Base-by-base conservation (phyloP, 345 rosid species). In the Zanthoxylum bungeanum region DNA sequence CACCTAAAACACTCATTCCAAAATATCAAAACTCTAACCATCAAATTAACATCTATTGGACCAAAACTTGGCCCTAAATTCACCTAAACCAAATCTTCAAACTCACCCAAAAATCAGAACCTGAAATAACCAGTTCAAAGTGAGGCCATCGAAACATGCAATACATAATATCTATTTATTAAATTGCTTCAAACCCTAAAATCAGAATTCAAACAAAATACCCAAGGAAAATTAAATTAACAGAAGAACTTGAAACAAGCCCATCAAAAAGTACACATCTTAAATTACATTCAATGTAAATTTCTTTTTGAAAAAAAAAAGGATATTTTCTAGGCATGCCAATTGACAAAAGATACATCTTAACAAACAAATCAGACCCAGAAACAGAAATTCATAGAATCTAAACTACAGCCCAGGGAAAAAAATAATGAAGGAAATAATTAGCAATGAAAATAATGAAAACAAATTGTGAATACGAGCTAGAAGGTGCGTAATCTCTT, bases 71-170 rank as follows among this genome's bases (percentile, higher is more conserved):
- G 66, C 34, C 56, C 2, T 44, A 37, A n/a, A 16, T 16, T n/a
- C 47, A 46, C 62, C 53, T 25, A 14, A 75, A 75, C 42, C 58
- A 24, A 50, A 40, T 34, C 60, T 66, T 33, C 59, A 70, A 55
- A 52, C 61, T 33, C 60, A 24, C 49, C 34, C 3, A 52, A 58
- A n/a, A 46, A 60, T 31, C 25, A 49, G 66, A 22, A 31, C 66
- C 57, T 70, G 44, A 47, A 51, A 70, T 46, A 22, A 59, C 46
- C 44, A 47, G 9, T 14, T 33, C 56, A 70, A 70, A 49, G 31
- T 60, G 1, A 59, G 37, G 24, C 34, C 66, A 36, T 39, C 16
- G 9, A 12, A 63, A 25, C 16, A 27, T 25, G 49, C 62, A 25
- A 17, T 44, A 37, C 7, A 39, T 30, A 39, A 39, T 28, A 17